phyloP scores from a whole-genome alignment of 345 rosid genomes.

The Murraya koenigii region DNA sequence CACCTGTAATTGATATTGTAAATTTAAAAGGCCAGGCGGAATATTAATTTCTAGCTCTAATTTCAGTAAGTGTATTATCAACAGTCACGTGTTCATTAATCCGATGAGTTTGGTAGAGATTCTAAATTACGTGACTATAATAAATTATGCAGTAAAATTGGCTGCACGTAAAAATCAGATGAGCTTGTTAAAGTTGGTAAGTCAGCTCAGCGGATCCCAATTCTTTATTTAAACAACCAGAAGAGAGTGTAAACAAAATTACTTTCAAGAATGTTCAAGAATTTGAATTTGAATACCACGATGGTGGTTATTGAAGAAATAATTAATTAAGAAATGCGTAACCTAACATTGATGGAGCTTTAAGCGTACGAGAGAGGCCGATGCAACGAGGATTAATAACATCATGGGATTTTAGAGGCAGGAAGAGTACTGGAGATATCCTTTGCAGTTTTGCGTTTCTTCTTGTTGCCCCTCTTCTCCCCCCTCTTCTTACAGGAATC shows the following conservation, averaged over 20 bases:
- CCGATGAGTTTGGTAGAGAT: background rate
- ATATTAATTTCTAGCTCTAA: too few species aligned
- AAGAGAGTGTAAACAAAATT: background rate
- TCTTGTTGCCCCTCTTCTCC: background rate
- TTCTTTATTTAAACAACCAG: too few species aligned
- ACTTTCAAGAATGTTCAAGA: background rate
- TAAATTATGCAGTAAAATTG: background rate
- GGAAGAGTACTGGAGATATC: conserved; percentile 55
- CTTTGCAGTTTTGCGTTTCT: conserved; percentile 37
- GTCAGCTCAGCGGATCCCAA: too few species aligned
- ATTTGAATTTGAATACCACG: background rate
- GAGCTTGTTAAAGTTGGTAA: too few species aligned
- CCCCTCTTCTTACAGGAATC: background rate
- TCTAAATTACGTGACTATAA: background rate
- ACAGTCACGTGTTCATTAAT: too few species aligned
- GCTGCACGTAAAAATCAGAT: background rate
- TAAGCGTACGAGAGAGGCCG: conserved; percentile 52
- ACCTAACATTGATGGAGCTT: conserved; percentile 38
- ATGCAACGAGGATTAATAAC: conserved; percentile 61
- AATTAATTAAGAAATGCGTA: background rate
- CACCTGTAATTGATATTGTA: too few species aligned
- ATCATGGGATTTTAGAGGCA: conserved; percentile 52
- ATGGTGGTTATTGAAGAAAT: too few species aligned
- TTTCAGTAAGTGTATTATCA: too few species aligned
- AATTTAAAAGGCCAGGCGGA: too few species aligned